A percentile compares a stretch with the other conserved stretches of the same genome.
Conservation (phyloP, 2,329 filamentous ascomycete genomes). For the Claviceps monticola region DNA sequence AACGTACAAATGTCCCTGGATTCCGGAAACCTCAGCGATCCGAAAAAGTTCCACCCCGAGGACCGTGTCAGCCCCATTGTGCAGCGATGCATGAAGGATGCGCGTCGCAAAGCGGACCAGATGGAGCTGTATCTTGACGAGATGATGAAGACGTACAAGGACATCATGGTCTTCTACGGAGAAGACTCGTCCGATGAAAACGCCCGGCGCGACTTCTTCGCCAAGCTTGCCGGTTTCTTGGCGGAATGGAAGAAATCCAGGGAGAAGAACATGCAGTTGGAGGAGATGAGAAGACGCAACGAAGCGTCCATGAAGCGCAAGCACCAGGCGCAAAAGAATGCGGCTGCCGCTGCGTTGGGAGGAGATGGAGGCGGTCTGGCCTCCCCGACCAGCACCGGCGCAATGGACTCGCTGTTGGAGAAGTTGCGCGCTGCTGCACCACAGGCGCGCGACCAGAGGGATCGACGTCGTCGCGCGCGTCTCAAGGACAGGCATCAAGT, state of each 20-base stretch:
- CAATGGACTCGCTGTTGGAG: slow-evolving; percentile 91
- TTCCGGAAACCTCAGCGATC: slow-evolving; percentile 84
- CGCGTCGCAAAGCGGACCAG: slow-evolving; percentile 87
- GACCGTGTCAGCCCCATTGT: slow-evolving; percentile 88
- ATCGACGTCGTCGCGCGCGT: slow-evolving; percentile 71
- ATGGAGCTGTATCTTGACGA: slow-evolving; percentile 88
- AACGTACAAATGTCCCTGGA: slow-evolving; percentile 89
- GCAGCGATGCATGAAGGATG: slow-evolving; percentile 91
- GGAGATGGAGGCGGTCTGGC: slow-evolving; percentile 35
- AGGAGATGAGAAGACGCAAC: slow-evolving; percentile 73
- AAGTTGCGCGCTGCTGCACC: slow-evolving; percentile 89
- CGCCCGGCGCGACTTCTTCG: slow-evolving; percentile 87
- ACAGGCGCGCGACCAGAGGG: slow-evolving; percentile 76
- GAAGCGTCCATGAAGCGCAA: slow-evolving; percentile 91
- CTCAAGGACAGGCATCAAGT: slow-evolving; percentile 86
- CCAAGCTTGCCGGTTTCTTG: slow-evolving; percentile 82
- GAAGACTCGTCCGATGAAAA: slow-evolving; percentile 88
- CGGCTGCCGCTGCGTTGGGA: slow-evolving; percentile 13
- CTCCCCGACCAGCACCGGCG: slow-evolving; percentile 64
- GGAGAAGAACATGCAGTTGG: slow-evolving; percentile 76
- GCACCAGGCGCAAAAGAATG: slow-evolving; percentile 51
- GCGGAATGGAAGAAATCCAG: slow-evolving; percentile 90
- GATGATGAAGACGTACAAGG: slow-evolving; percentile 80
- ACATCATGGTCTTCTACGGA: slow-evolving; percentile 93
- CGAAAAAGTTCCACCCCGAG: slow-evolving; percentile 95